Evolutionary conservation across 192 early-diverging fungal genomes (phyloP), one percentile per base, ranked within the genome.

Genomic region (Lobosporangium transversale): DNA sequence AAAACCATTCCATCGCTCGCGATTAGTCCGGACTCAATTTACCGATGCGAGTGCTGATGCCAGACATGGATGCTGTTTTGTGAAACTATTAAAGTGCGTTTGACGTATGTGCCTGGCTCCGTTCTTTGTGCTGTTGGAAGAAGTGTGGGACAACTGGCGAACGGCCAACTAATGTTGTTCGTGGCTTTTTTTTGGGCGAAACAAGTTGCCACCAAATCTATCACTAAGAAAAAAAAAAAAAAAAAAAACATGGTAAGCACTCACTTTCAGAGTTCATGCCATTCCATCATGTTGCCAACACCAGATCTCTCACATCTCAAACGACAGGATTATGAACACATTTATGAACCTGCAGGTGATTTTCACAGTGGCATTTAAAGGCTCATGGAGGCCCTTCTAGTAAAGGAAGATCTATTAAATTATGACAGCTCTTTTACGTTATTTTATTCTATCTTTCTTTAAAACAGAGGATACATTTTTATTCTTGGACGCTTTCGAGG

Each of bases 391-490:
- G n/a, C n/a, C n/a, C n/a, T n/a, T n/a, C n/a, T n/a, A n/a, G n/a
- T n/a, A n/a, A n/a, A n/a, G n/a, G n/a, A n/a, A n/a, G n/a, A n/a
- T n/a, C n/a, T n/a, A n/a, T n/a, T n/a, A n/a, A n/a, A n/a, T n/a
- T n/a, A n/a, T n/a, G n/a, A n/a, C n/a, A n/a, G n/a, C n/a, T n/a
- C n/a, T n/a, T n/a, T n/a, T n/a, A n/a, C n/a, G n/a, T n/a, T n/a
- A n/a, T n/a, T n/a, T n/a, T n/a, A n/a, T n/a, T n/a, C n/a, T n/a
- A 59, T 21, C 23, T 32, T 9, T 29, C 42, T 23, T 26, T 33
- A 15, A 35, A 23, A 27, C 53, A 91, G 96, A 99, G 84, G 97
- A 99, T 76, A 95, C 95, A 0, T 99, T 96, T 69, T 78, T 99
- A 49, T 81, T 99, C 18, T 81, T 99, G 27, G 95, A 97, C 73